These are phyloP conservation scores for Triangularia verruculosa DNA, from an alignment of 2,329 filamentous ascomycete species.

Conservation along the genomic window DNA sequence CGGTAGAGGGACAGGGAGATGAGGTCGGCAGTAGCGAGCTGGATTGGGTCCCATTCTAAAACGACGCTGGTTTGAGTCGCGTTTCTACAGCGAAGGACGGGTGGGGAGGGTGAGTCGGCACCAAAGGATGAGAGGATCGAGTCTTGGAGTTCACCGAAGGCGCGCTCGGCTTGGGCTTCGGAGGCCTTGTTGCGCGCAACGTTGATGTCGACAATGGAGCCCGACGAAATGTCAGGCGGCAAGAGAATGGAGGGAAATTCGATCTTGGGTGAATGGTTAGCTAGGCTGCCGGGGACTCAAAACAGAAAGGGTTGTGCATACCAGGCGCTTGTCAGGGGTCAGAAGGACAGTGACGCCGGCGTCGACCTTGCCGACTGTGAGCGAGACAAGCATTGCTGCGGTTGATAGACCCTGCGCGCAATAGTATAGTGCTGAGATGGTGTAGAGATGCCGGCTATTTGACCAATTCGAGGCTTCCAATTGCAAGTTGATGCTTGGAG, in stretches of 20 bases:
- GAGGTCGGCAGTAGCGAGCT: constrained; percentile 87
- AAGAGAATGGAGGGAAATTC: constrained; percentile 98
- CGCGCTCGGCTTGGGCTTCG: constrained; percentile 69
- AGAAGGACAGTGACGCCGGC: constrained; percentile 95
- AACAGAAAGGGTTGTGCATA: constrained; percentile 41
- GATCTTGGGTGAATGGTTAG: constrained; percentile 58
- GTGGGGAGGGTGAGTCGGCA: constrained; percentile 69
- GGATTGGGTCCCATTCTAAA: constrained; percentile 94
- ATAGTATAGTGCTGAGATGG: background rate
- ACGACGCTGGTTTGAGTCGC: constrained; percentile 98
- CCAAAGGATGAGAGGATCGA: constrained; percentile 87
- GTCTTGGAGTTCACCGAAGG: constrained; percentile 83
- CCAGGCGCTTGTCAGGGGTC: constrained; percentile 93
- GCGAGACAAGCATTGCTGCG: constrained; percentile 81
- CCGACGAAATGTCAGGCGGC: constrained; percentile 89
- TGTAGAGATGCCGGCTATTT: background rate
- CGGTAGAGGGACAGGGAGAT: constrained; percentile 87
- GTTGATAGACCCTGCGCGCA: background rate
- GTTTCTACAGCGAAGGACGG: constrained; percentile 86
- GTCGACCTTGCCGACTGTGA: constrained; percentile 99
- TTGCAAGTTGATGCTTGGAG: background rate
- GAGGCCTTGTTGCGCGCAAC: constrained; percentile 82
- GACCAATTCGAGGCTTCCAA: background rate
- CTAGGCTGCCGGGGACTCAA: background rate
- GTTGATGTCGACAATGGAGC: constrained; percentile 96